Base-by-base conservation (phyloP, 352 stramenopile species). In the Albugo candida region DNA sequence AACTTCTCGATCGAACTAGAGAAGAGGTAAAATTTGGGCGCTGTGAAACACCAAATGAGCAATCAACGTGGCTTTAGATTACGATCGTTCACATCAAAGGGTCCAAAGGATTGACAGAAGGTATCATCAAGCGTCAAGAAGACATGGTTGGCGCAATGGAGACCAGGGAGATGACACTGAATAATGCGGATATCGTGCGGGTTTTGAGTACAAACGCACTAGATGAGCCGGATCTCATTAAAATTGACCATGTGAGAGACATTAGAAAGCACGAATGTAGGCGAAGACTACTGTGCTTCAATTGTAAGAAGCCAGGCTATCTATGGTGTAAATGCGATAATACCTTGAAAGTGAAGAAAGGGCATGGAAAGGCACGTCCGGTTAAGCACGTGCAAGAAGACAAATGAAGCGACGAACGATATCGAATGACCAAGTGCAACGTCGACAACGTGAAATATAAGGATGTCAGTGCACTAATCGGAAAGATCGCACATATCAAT, bases 41-140 rank as follows among this genome's bases (percentile, higher is more conserved):
- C 16, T 58, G 36, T 34, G 13, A 42, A 21, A 51, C 12, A 10
- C 12, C 49, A 17, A 41, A 14, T 17, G 38, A 14, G 52, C 52
- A 18, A 54, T 58, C n/a, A 24, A 35, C 0, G 24, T 53, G 20
- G 52, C 38, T 14, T 13, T 57, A 0, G 37, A 57, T 19, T 53
- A 42, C 14, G 45, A 57, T 20, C 52, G 38, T 8, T 46, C 52
- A 2, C 52, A 56, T 19, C 37, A 41, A 1, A 21, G 20, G 17
- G 20, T 8, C 3, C 3, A 43, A 24, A 19, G 8, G 8, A 8
- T 43, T 24, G 38, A 3, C 8, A 3, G 38, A 24, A 19, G 8
- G 17, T 3, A 19, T 24, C 38, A 43, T 19, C 38, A 43, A 43
- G 8, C 8, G 38, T 43, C 3, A 43, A 8, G 38, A 43, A 19